Base-by-base conservation (phyloP, 1,284 basidiomycete genomes). In the Rhodotorula sp. region DNA sequence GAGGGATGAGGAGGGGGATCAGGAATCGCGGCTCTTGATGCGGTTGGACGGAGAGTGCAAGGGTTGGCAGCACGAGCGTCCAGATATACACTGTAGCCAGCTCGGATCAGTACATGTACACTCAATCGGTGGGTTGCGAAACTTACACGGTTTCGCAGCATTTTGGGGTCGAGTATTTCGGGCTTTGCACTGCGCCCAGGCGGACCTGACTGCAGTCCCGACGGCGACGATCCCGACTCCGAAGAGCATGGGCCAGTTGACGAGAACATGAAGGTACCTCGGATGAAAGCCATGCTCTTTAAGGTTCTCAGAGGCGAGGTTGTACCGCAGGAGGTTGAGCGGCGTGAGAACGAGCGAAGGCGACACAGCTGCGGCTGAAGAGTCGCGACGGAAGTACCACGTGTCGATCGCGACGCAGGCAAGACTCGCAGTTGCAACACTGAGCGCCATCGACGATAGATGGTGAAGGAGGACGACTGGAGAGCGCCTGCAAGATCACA, bases 21-120 rank as follows among this genome's bases (percentile, higher is more conserved):
- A 82, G 75, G 66, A 81, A 82, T 19, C 81, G 78, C 16, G 80
- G 78, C 65, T 82, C 81, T 67, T 82, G 81, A 57, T 82, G 81
- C 2, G 81, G 80, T 21, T 78, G 78, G 31, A 79, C 64, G 15
- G 81, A 81, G 4, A 82, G 77, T 23, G 78, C 34, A 2, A 59
- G 34, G 19, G 60, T 45, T 0, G 73, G 69, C 1, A 72, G 23
- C 34, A 66, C 12, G 54, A 71, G 47, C 1, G 61, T 55, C 3
- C 66, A 63, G 14, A 76, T 58, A 28, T 54, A 56, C 1, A 70
- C 74, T 75, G 67, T 14, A 55, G 54, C 54, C 14, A 16, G 54
- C 23, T 52, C 54, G 26, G 31, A 14, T 28, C 49, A 50, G n/a
- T 6, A 54, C 21, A 28, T 23, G 21, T 8, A 21, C 21, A 3